phyloP scores from a whole-genome alignment of 225 moss, liverwort and hornwort genomes.

The Pleurozium schreberi region DNA sequence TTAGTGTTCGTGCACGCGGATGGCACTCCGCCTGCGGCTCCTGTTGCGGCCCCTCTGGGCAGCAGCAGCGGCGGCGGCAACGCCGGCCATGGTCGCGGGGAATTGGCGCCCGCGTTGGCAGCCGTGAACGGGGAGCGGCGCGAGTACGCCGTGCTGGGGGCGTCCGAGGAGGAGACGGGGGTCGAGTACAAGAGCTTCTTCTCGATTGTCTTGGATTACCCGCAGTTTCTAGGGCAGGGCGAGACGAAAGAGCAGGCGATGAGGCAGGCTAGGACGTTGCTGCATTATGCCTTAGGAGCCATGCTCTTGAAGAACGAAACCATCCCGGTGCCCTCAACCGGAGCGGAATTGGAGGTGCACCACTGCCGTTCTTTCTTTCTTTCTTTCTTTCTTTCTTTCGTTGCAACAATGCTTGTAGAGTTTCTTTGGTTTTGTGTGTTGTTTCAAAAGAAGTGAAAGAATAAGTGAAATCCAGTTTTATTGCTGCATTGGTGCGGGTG shows the following conservation, averaged over 20 bases:
- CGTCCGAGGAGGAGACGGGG: slow-evolving; percentile 38
- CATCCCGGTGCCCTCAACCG: slow-evolving; percentile 18
- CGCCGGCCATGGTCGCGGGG: background rate
- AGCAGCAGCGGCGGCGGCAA: background rate
- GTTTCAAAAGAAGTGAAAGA: background rate
- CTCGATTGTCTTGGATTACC: slow-evolving; percentile 33
- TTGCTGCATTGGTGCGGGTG: background rate
- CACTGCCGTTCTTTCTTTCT: background rate
- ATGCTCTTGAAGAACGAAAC: slow-evolving; percentile 31
- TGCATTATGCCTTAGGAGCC: slow-evolving; percentile 42
- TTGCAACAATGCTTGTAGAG: background rate
- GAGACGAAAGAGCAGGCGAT: slow-evolving; percentile 38
- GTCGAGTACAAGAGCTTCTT: slow-evolving; percentile 41
- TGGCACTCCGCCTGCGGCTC: slow-evolving; percentile 9
- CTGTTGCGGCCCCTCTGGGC: background rate
- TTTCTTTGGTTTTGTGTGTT: background rate
- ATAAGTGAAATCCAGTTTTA: background rate
- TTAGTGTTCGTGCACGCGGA: slow-evolving; percentile 37
- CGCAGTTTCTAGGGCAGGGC: slow-evolving; percentile 38
- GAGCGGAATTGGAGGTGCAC: slow-evolving; percentile 32
- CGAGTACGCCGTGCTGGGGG: slow-evolving; percentile 32
- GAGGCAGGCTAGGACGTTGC: slow-evolving; percentile 15
- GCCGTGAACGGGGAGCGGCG: slow-evolving; percentile 25
- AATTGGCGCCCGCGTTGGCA: slow-evolving; percentile 15
- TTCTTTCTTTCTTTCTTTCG: background rate